Evolutionary conservation across 2,329 filamentous ascomycete species (phyloP).

Genomic region (Cercospora brassicicola): DNA sequence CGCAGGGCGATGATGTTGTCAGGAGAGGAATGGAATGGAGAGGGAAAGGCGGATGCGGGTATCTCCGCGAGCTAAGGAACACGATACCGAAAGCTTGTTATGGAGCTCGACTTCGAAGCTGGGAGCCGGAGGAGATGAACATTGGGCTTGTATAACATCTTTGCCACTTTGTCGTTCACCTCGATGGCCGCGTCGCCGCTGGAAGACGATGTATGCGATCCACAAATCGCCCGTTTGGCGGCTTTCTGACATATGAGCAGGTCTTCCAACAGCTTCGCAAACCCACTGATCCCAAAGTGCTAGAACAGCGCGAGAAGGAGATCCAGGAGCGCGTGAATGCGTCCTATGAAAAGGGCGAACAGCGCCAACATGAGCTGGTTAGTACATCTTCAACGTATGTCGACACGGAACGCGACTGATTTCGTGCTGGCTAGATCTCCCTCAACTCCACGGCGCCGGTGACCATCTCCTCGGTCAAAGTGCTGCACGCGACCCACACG

Average conservation of each 20-base stretch:
- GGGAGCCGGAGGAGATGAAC: background rate
- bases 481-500: conserved; percentile 82
- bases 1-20: background rate
- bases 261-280: conserved; percentile 62
- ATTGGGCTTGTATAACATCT: background rate
- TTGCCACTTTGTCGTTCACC: background rate
- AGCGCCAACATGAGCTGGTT: conserved; percentile 65
- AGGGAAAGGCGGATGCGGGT: background rate
- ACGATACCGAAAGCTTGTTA: background rate
- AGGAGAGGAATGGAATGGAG: background rate
- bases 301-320: conserved; percentile 61
- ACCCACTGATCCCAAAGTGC: conserved; percentile 58
- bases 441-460: conserved; percentile 85
- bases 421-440: conserved; percentile 58
- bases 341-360: conserved; percentile 63
- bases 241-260: conserved; percentile 39
- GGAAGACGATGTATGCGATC: conserved; percentile 4
- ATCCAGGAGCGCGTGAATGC: conserved; percentile 59
- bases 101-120: background rate
- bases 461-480: conserved; percentile 78
- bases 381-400: no score
- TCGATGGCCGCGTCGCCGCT: conserved; percentile 15
- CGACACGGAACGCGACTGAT: background rate
- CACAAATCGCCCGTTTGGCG: background rate
- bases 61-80: background rate